phyloP scores from a whole-genome alignment of 1,284 basidiomycete species.

The Ceratobasidium theobromae region DNA sequence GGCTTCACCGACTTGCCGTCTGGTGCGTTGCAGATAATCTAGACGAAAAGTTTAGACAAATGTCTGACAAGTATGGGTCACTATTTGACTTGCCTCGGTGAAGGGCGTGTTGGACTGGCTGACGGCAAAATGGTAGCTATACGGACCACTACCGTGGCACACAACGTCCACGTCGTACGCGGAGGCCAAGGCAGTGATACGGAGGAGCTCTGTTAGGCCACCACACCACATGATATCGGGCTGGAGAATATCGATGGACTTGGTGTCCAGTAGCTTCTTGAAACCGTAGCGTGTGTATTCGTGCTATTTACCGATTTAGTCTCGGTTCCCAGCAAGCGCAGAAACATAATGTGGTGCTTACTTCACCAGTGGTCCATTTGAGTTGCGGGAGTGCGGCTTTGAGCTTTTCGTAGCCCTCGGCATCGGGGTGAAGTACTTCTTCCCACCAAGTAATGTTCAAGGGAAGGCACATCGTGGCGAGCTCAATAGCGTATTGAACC shows the following conservation, averaged over 20 bases:
- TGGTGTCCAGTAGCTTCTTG: constrained; percentile 54
- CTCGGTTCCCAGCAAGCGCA: not conserved
- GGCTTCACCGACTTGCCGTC: constrained; percentile 53
- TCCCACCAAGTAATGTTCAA: constrained; percentile 57
- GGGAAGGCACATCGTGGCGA: constrained; percentile 48
- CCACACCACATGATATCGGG: constrained; percentile 54
- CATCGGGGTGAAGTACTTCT: constrained; percentile 52
- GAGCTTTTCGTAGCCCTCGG: constrained; percentile 50
- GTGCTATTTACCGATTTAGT: constrained; percentile 41
- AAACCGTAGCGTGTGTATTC: constrained; percentile 56
- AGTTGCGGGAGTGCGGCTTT: constrained; percentile 50
- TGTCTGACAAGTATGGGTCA: constrained; percentile 38
- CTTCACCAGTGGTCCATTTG: constrained; percentile 56
- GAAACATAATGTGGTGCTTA: constrained; percentile 32
- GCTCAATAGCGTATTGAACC: constrained; percentile 51
- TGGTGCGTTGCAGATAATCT: constrained; percentile 54
- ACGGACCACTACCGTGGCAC: constrained; percentile 52
- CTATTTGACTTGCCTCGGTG: constrained; percentile 39
- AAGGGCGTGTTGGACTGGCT: constrained; percentile 45
- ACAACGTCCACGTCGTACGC: constrained; percentile 54
- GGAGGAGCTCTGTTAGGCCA: constrained; percentile 55
- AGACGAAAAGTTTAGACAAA: constrained; percentile 41
- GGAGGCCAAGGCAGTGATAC: constrained; percentile 49
- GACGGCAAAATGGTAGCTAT: constrained; percentile 47
- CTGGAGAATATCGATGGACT: constrained; percentile 53